These are phyloP conservation scores for Calonectria hongkongensis DNA, from an alignment of 2,329 filamentous ascomycete species.

Conservation along the genomic window DNA sequence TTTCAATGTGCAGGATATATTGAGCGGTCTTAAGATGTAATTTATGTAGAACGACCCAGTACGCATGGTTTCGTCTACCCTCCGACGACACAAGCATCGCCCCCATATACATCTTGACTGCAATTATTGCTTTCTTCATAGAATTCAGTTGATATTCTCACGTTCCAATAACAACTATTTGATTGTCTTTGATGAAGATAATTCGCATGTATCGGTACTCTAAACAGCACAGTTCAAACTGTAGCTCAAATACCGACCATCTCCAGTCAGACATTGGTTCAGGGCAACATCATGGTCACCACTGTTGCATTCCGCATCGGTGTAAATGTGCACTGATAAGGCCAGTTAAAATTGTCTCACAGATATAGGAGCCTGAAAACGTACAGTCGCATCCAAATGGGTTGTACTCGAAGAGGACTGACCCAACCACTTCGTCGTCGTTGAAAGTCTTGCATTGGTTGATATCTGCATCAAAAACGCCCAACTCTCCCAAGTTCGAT, in stretches of 20 bases:
- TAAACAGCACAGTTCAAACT: neutral
- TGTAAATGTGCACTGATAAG: neutral
- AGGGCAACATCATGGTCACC: neutral
- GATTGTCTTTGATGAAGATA: neutral
- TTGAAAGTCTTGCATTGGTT: slow-evolving; percentile 18
- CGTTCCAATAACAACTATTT: neutral
- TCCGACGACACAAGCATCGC: neutral
- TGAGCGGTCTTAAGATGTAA: slow-evolving; percentile 14
- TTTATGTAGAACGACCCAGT: neutral
- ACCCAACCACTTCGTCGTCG: slow-evolving; percentile 1
- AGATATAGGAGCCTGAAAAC: neutral
- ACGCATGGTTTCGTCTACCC: neutral
- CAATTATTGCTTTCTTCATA: neutral
- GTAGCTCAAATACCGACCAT: neutral
- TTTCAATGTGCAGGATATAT: neutral
- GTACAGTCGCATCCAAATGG: slow-evolving; percentile 22
- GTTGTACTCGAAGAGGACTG: slow-evolving; percentile 15
- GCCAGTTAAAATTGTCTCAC: neutral
- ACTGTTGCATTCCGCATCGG: neutral
- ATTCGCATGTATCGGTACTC: too few relatives aligned
- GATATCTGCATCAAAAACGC: slow-evolving; percentile 24
- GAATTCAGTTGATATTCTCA: neutral
- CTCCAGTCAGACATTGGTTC: slow-evolving; percentile 1
- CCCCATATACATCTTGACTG: too few relatives aligned
- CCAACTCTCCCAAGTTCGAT: slow-evolving; percentile 32